Evolutionary conservation across 1,284 basidiomycete species (phyloP).

Genomic region (Puccinia polysora): DNA sequence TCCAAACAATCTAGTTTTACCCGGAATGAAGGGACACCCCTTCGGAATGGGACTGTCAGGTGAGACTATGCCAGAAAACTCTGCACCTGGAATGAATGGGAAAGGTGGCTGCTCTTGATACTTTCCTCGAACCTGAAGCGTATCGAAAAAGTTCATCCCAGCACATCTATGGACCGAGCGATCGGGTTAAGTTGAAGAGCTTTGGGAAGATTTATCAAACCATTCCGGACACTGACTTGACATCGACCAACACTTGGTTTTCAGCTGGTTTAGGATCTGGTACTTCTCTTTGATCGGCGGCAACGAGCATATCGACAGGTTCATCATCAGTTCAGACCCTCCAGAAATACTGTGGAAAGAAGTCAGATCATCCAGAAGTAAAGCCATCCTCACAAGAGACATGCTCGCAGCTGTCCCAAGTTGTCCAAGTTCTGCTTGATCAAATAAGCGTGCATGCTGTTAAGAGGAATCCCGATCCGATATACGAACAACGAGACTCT

Average conservation of each 20-base stretch:
- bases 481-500: too few species aligned
- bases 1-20: constrained; percentile 83
- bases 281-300: constrained; percentile 9
- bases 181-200: not conserved
- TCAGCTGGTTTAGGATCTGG: constrained; percentile 10
- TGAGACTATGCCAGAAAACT: constrained; percentile 78
- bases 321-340: not conserved
- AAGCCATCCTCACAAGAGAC: constrained; percentile 22
- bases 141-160: constrained; percentile 51
- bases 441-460: constrained; percentile 15
- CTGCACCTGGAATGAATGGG: constrained; percentile 50
- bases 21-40: constrained; percentile 72
- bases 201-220: too few species aligned
- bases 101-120: constrained; percentile 51
- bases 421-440: constrained; percentile 32
- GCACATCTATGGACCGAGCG: constrained; percentile 60
- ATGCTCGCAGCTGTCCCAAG: constrained; percentile 10
- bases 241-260: constrained; percentile 30
- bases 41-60: constrained; percentile 70
- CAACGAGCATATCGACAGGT: too few species aligned
- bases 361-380: too few species aligned
- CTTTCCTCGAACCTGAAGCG: constrained; percentile 50
- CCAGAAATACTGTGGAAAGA: not conserved
- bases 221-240: constrained; percentile 42
- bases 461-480: too few species aligned